These are phyloP conservation scores for Phytophthora agathidicida DNA, from an alignment of 352 stramenopile genomes.

Conservation along the genomic window DNA sequence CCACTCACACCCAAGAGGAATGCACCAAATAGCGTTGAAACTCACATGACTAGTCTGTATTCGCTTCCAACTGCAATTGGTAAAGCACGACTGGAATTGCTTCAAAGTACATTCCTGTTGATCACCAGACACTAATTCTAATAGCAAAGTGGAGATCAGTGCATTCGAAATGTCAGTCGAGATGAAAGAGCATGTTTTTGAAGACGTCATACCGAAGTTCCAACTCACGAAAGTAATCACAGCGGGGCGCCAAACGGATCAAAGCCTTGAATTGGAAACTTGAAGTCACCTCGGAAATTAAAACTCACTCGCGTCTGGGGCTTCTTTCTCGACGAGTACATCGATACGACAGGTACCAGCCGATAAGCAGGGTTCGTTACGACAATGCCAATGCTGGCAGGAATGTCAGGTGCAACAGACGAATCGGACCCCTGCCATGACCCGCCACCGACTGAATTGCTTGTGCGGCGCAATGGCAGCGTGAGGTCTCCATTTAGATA, in stretches of 20 bases:
- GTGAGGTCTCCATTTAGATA: constrained; percentile 79
- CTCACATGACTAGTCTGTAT: too few relatives aligned
- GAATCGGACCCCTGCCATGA: neutral
- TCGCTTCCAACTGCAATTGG: too few relatives aligned
- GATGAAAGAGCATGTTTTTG: too few relatives aligned
- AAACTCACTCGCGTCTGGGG: constrained; percentile 73
- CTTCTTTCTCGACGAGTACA: constrained; percentile 78
- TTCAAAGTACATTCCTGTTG: too few relatives aligned
- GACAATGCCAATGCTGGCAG: constrained; percentile 32
- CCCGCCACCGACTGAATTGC: neutral
- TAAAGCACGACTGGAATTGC: too few relatives aligned
- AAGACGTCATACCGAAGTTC: too few relatives aligned
- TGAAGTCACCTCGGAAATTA: constrained; percentile 81
- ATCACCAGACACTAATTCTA: too few relatives aligned
- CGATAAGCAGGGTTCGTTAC: constrained; percentile 69
- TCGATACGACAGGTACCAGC: constrained; percentile 70
- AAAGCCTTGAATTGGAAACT: constrained; percentile 67
- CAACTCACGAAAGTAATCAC: too few relatives aligned
- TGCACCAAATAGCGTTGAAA: too few relatives aligned
- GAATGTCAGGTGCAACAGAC: neutral
- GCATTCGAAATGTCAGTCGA: too few relatives aligned
- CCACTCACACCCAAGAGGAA: too few relatives aligned
- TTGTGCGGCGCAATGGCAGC: constrained; percentile 41
- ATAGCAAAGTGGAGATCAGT: too few relatives aligned
- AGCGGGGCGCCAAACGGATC: constrained; percentile 74